Evolutionary conservation across 176 grass and related monocot genomes (phyloP).

Genomic region (Miscanthus lutarioriparius): DNA sequence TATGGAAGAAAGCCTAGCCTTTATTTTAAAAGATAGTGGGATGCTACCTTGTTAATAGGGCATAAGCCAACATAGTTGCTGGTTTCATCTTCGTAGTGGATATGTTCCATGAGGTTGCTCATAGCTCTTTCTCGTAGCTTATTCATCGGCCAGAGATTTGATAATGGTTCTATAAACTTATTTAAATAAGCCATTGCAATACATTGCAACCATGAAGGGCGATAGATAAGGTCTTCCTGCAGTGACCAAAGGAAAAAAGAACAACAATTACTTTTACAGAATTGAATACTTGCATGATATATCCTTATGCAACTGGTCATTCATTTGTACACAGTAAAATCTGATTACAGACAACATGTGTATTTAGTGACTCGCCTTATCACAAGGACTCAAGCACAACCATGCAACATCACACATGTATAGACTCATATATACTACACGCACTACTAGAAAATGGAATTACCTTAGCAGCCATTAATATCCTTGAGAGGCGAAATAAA

Average conservation of each 20-base stretch:
- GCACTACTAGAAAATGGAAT: neutral
- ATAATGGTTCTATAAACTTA: slow-evolving; percentile 52
- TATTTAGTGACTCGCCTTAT: neutral
- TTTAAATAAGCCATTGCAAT: slow-evolving; percentile 33
- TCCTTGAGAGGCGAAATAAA: neutral
- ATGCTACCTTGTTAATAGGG: slow-evolving; percentile 47
- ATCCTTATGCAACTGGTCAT: neutral
- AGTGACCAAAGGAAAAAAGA: neutral
- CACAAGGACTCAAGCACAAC: neutral
- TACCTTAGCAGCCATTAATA: neutral
- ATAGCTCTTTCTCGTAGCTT: slow-evolving; percentile 46
- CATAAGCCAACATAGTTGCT: slow-evolving; percentile 51
- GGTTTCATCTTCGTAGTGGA: slow-evolving; percentile 64
- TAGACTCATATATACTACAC: neutral
- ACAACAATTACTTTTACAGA: neutral
- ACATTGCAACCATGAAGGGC: slow-evolving; percentile 42
- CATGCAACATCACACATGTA: neutral
- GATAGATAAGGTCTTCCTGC: slow-evolving; percentile 54
- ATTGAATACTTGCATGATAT: neutral
- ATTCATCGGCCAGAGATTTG: slow-evolving; percentile 37
- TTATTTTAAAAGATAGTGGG: neutral
- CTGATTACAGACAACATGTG: neutral
- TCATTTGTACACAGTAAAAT: neutral
- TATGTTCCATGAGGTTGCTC: slow-evolving; percentile 42
- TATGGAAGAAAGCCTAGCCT: neutral